A percentile compares a stretch with the other conserved stretches of the same genome.
Evolutionary conservation across 768 basidiomycete species (phyloP).

Genomic region (Cystoderma amianthinum): DNA sequence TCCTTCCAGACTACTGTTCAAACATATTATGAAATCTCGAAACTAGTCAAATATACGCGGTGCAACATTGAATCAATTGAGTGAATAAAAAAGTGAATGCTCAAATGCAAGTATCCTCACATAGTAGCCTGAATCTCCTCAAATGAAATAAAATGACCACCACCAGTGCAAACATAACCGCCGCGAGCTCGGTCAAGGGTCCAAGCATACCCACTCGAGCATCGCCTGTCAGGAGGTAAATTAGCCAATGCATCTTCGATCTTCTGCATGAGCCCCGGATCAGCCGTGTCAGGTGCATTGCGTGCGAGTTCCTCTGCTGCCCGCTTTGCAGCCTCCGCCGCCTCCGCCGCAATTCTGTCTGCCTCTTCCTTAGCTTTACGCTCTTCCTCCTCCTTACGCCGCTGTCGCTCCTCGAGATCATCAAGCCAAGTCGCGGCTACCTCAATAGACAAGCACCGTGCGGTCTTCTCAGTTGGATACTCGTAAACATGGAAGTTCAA

Average conservation of each 20-base stretch:
- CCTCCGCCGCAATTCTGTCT: not conserved
- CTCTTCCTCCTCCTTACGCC: not conserved
- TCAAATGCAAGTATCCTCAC: no score
- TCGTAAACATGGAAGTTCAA: constrained; percentile 1
- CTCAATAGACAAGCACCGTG: not conserved
- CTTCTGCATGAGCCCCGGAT: no score
- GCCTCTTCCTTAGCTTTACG: not conserved
- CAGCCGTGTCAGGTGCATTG: not conserved
- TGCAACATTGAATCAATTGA: no score
- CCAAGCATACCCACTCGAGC: not conserved
- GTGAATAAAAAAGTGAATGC: no score
- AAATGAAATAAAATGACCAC: not conserved
- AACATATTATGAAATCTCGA: no score
- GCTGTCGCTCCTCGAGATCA: not conserved
- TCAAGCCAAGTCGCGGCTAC: not conserved
- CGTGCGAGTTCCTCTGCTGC: not conserved
- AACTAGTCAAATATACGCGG: no score
- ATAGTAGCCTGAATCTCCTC: not conserved
- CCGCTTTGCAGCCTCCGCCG: not conserved
- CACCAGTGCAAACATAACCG: not conserved
- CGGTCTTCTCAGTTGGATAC: not conserved
- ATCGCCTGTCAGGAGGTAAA: not conserved
- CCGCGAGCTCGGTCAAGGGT: not conserved
- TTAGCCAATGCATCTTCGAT: not conserved
- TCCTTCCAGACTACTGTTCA: no score